phyloP scores from a whole-genome alignment of 768 basidiomycete species.

The Podaxis sp. region DNA sequence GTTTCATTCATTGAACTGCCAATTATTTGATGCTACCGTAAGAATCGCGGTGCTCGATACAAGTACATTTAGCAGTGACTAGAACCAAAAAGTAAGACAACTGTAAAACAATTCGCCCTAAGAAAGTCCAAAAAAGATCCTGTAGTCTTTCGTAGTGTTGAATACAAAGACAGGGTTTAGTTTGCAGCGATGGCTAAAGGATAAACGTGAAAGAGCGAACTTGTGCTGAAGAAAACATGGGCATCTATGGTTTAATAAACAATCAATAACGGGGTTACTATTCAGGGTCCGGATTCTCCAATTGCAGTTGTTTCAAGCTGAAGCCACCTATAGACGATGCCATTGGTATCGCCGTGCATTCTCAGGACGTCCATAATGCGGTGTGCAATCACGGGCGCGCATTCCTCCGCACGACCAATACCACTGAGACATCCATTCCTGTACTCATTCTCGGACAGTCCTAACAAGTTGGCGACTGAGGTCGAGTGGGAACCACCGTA shows the following conservation, averaged over 20 bases:
- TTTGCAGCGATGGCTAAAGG: neutral
- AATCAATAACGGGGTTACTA: neutral
- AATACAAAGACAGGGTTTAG: neutral
- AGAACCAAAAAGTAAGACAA: neutral
- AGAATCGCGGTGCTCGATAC: neutral
- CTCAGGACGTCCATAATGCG: constrained; percentile 54
- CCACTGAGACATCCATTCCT: constrained; percentile 68
- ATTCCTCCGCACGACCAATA: constrained; percentile 79
- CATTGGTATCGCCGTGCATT: constrained; percentile 28
- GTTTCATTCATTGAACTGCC: neutral
- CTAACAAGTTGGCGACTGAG: constrained; percentile 55
- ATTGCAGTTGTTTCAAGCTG: constrained; percentile 34
- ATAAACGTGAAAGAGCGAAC: neutral
- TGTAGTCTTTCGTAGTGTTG: neutral
- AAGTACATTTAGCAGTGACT: neutral
- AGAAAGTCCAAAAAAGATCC: neutral
- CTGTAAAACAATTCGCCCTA: neutral
- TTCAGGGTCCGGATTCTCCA: neutral
- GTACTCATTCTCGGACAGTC: constrained; percentile 62
- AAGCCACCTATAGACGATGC: constrained; percentile 48
- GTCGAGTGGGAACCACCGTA: constrained; percentile 34
- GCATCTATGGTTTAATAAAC: neutral
- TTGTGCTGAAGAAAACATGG: neutral
- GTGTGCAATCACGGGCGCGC: constrained; percentile 56
- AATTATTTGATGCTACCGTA: neutral